Conservation (phyloP, 208 protist genomes). For the Wallacemonas rigidus region DNA sequence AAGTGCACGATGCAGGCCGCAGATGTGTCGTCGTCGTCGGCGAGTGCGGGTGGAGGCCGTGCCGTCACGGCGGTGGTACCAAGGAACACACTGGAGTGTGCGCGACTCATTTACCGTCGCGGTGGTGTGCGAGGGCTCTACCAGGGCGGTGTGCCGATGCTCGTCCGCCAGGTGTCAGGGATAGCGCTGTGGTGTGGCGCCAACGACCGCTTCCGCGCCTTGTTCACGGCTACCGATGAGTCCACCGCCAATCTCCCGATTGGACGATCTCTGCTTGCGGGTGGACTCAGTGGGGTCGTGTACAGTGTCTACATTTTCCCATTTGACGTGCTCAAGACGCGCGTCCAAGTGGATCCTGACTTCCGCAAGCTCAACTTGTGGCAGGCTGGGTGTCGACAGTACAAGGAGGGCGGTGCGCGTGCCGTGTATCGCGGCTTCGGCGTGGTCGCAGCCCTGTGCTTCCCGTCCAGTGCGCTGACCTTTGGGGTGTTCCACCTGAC, state of each 20-base stretch:
- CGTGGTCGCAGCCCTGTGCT: conserved; percentile 36
- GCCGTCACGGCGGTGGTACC: conserved; percentile 7
- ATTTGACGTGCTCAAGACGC: conserved; percentile 54
- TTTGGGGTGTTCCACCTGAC: conserved; percentile 40
- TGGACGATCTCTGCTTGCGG: conserved; percentile 32
- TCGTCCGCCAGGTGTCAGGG: conserved; percentile 50
- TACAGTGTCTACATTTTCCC: conserved; percentile 57
- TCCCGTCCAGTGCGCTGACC: conserved; percentile 51
- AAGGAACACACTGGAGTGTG: conserved; percentile 28
- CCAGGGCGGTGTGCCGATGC: conserved; percentile 37
- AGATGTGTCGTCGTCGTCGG: too few relatives aligned
- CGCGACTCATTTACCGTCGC: conserved; percentile 18
- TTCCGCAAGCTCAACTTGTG: conserved; percentile 20
- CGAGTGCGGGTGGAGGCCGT: too few relatives aligned
- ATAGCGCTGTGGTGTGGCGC: conserved; percentile 46
- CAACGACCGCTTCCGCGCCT: conserved; percentile 35
- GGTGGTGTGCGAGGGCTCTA: conserved; percentile 37
- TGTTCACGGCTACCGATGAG: conserved; percentile 21
- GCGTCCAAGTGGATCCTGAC: conserved; percentile 43
- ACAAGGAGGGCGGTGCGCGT: conserved; percentile 33
- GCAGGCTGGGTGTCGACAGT: conserved; percentile 24
- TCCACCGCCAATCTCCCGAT: conserved; percentile 25
- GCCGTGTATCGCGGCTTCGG: conserved; percentile 47
- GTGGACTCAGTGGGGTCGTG: conserved; percentile 39
- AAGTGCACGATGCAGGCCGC: conserved; percentile 47